Evolutionary conservation across 1,284 basidiomycete species (phyloP).

Genomic region (Trichosporon faecale): DNA sequence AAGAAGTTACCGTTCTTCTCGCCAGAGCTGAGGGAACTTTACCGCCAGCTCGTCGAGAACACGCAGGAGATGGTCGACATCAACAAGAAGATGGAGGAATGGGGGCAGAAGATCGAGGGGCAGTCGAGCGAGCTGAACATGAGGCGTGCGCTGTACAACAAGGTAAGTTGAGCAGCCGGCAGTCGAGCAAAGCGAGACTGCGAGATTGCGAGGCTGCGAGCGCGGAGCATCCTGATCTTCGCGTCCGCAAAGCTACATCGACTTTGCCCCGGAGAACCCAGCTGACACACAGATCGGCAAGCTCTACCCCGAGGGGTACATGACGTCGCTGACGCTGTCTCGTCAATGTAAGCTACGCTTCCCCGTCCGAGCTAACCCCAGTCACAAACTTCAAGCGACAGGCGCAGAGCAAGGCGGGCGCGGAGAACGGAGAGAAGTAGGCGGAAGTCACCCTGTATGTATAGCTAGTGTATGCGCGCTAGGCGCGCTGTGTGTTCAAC

Average conservation of each 20-base stretch:
- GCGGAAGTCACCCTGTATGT: not conserved
- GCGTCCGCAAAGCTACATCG: too few relatives aligned
- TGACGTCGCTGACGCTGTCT: slow-evolving; percentile 26
- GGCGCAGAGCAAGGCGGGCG: not conserved
- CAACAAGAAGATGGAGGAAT: slow-evolving; percentile 35
- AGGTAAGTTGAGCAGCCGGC: slow-evolving; percentile 19
- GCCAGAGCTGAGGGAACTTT: slow-evolving; percentile 40
- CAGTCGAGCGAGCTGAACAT: slow-evolving; percentile 30
- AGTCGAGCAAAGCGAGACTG: too few relatives aligned
- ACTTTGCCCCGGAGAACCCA: too few relatives aligned
- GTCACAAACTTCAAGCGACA: slow-evolving; percentile 21
- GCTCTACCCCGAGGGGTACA: slow-evolving; percentile 46
- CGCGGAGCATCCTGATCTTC: too few relatives aligned
- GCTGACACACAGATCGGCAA: slow-evolving; percentile 33
- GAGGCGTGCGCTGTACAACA: slow-evolving; percentile 35
- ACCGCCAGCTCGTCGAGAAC: slow-evolving; percentile 44
- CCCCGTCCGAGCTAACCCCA: not conserved
- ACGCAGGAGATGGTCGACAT: slow-evolving; percentile 38
- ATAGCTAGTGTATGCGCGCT: not conserved
- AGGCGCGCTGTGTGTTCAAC: not conserved
- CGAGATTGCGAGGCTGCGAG: not conserved
- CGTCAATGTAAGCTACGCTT: slow-evolving; percentile 16
- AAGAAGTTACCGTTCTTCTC: slow-evolving; percentile 35
- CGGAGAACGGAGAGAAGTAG: slow-evolving; percentile 1
- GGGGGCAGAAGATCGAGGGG: slow-evolving; percentile 32